A percentile compares a stretch with the other conserved stretches of the same genome.
These are phyloP conservation scores for Solidago caesia DNA, from an alignment of 129 eudicot species.

Conservation along the genomic window DNA sequence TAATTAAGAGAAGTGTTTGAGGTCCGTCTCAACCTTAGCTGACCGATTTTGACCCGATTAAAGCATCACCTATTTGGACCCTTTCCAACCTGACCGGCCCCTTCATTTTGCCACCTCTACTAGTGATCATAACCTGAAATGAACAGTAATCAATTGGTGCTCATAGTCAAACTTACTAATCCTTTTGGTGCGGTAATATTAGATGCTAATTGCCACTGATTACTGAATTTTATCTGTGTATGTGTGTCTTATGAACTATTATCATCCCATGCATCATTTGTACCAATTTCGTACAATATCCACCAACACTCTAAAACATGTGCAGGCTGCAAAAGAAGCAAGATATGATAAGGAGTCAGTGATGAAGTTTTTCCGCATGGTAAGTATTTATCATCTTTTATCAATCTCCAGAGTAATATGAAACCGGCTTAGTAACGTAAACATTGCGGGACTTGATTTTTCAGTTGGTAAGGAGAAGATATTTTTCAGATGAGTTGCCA, in stretches of 20 bases:
- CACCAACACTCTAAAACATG: slow-evolving; percentile 5
- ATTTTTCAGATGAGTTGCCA: slow-evolving; percentile 28
- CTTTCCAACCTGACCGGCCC: too few species aligned
- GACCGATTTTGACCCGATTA: neutral
- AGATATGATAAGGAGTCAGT: slow-evolving; percentile 28
- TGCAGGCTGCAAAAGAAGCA: slow-evolving; percentile 31
- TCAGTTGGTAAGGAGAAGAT: slow-evolving; percentile 32
- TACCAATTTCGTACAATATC: neutral
- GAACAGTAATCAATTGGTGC: neutral
- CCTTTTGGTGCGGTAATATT: neutral
- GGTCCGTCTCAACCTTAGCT: neutral
- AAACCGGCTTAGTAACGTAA: neutral
- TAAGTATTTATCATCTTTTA: neutral
- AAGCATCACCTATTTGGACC: neutral
- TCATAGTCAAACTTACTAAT: neutral
- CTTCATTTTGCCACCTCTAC: too few species aligned
- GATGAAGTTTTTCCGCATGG: slow-evolving; percentile 28
- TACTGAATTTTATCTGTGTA: neutral
- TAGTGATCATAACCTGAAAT: neutral
- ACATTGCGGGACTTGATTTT: slow-evolving; percentile 3
- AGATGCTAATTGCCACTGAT: neutral
- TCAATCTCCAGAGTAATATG: neutral
- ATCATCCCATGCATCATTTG: neutral
- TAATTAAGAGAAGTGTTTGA: neutral
- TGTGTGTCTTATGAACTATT: neutral